Conservation (phyloP, 768 basidiomycete species). For the Clitopilus passeckerianus region DNA sequence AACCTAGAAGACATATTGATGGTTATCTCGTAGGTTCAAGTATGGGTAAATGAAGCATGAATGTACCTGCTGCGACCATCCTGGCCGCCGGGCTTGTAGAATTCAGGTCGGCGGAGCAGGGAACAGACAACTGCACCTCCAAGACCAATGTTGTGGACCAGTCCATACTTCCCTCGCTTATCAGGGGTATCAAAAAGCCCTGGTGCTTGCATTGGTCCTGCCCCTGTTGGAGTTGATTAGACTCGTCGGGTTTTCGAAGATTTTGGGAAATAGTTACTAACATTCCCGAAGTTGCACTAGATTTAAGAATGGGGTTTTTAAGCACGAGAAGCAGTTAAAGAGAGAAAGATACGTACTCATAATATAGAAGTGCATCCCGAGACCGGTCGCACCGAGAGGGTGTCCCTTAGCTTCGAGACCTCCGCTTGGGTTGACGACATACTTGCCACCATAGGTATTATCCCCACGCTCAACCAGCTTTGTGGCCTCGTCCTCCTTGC, state of each 20-base stretch:
- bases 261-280: constrained; percentile 21
- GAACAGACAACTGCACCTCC: constrained; percentile 79
- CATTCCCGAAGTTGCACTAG: constrained; percentile 75
- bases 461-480: constrained; percentile 71
- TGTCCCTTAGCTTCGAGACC: constrained; percentile 89
- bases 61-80: constrained; percentile 63
- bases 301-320: background rate
- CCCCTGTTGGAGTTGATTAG: constrained; percentile 41
- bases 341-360: constrained; percentile 43
- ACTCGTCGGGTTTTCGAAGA: background rate
- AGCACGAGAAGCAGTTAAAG: background rate
- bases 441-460: constrained; percentile 85
- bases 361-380: constrained; percentile 87
- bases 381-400: constrained; percentile 76
- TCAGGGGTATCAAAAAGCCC: constrained; percentile 60
- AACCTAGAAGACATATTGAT: constrained; percentile 35
- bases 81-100: constrained; percentile 58
- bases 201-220: constrained; percentile 79
- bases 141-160: constrained; percentile 81
- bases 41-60: too few species aligned
- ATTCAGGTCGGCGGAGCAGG: constrained; percentile 72
- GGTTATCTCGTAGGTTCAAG: too few species aligned
- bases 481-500: constrained; percentile 60
- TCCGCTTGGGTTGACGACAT: constrained; percentile 79
- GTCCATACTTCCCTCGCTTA: constrained; percentile 69